phyloP scores from a whole-genome alignment of 805 yeast species.

The Candida awuae region DNA sequence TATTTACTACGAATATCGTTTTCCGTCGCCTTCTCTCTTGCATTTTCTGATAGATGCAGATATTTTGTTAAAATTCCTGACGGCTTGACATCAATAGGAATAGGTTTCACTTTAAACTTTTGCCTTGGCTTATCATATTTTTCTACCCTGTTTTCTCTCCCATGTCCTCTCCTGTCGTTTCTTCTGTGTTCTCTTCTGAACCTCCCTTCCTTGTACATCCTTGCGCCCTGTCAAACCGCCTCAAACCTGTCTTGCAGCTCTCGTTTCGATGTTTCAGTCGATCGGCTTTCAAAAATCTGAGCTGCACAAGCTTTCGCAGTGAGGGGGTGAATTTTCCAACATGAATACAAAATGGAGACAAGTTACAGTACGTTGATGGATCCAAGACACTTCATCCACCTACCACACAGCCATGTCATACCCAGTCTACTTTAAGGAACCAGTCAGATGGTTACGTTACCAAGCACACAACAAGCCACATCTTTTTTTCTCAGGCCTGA shows the following conservation, averaged over 20 bases:
- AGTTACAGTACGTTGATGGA: no score
- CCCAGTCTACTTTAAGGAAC: constrained; percentile 55
- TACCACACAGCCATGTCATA: constrained; percentile 21
- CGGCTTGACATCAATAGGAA: constrained; percentile 12
- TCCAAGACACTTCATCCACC: no score
- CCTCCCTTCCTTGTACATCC: not conserved
- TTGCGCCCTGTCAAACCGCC: no score
- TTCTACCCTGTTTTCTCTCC: not conserved
- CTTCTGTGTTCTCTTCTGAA: not conserved
- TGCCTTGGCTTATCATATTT: not conserved
- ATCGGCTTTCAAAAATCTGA: constrained; percentile 3
- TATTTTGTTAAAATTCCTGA: constrained; percentile 13
- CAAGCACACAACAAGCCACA: constrained; percentile 73
- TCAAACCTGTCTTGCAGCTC: no score
- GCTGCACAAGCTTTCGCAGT: no score
- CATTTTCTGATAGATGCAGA: not conserved
- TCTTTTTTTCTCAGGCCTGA: constrained; percentile 52
- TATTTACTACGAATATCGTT: constrained; percentile 8
- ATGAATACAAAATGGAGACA: no score
- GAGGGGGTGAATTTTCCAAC: no score
- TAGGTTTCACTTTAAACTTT: not conserved
- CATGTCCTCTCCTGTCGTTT: not conserved
- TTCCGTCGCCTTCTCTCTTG: not conserved
- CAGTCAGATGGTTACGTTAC: constrained; percentile 63
- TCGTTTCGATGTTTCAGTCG: constrained; percentile 7